phyloP scores from a whole-genome alignment of 192 early-diverging fungal species.

The Podila epicladia region DNA sequence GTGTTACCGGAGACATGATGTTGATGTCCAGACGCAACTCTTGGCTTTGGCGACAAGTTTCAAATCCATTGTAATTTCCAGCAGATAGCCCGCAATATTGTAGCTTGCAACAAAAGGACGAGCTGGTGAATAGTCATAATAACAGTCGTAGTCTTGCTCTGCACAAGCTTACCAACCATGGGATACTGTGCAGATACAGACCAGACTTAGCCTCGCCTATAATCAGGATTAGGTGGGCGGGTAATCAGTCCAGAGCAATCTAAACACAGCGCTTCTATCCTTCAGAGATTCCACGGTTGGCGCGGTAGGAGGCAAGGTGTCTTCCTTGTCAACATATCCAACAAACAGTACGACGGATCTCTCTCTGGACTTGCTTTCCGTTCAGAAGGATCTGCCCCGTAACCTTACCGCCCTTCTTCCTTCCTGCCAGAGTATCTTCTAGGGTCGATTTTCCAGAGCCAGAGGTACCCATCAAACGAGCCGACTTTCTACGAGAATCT shows the following conservation, averaged over 20 bases:
- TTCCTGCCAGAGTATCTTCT: conserved; percentile 80
- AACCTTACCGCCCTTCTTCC: conserved; percentile 64
- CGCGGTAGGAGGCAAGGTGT: conserved; percentile 57
- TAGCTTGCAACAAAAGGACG: too few relatives aligned
- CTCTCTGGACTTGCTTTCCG: conserved; percentile 50
- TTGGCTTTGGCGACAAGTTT: conserved; percentile 1
- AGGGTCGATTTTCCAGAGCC: conserved; percentile 93
- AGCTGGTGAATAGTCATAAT: too few relatives aligned
- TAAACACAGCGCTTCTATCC: conserved; percentile 73
- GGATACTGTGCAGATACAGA: conserved; percentile 73
- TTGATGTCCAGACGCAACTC: conserved; percentile 2
- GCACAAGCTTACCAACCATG: conserved; percentile 49
- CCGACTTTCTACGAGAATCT: too few relatives aligned
- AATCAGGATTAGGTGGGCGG: conserved; percentile 75
- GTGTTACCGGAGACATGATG: background rate
- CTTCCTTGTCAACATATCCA: conserved; percentile 77
- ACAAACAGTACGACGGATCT: conserved; percentile 71
- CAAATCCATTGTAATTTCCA: conserved; percentile 37
- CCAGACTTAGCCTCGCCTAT: conserved; percentile 89
- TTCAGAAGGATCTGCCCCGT: conserved; percentile 63
- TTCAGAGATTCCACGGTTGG: conserved; percentile 68
- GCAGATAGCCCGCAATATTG: conserved; percentile 52
- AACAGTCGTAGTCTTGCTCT: too few relatives aligned
- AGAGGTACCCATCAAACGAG: conserved; percentile 47
- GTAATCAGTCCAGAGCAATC: conserved; percentile 71